Evolutionary conservation across 192 early-diverging fungal genomes (phyloP), one percentile per base, ranked within the genome.

Genomic region (Entomortierella chlamydospora): DNA sequence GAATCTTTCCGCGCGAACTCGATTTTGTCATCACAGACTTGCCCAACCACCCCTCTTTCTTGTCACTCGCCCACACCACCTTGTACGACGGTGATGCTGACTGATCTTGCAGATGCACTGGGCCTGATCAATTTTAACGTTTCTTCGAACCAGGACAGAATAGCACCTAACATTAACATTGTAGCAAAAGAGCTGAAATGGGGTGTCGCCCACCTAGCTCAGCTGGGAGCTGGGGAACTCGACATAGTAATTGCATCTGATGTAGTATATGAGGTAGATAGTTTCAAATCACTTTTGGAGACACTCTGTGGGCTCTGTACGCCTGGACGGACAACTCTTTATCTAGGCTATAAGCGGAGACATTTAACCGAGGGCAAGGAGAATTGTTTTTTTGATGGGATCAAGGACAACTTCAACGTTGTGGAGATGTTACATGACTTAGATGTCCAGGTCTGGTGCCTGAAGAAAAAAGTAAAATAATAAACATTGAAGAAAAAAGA

Each of bases 161-260:
- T 67, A 13, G 43, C 69, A 13, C 64, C 73, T 20, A 33, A 39
- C 15, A 53, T 58, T 0, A 59, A 45, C 5, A 23, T 73, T 13
- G 26, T 64, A 9, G 31, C 47, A 23, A 64, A 73, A 11, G 23
- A 37, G 20, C 56, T 79, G 1, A 37, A 65, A 6, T 72, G 78
- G 64, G 83, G 84, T 55, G 58, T 67, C 1, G 15, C 61, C 26
- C 1, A 23, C 9, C 30, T 69, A 0, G 15, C 66, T 18, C 54
- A 56, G 0, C 37, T 33, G 0, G 43, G 23, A 0, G 63, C 49
- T 11, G 70, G 52, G 33, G 58, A 39, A 4, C 56, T 81, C 3
- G 86, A 87, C 33, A 26, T 83, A 13, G 61, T 87, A 3, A 59
- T 87, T n/a, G 86, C 86, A 1, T 87, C 86, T 0, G 86, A 87